Percentiles rank a stretch among this genome's conserved stretches.
Evolutionary conservation across 169 alveolate genomes (phyloP).

Genomic region (Eimeria necatrix): DNA sequence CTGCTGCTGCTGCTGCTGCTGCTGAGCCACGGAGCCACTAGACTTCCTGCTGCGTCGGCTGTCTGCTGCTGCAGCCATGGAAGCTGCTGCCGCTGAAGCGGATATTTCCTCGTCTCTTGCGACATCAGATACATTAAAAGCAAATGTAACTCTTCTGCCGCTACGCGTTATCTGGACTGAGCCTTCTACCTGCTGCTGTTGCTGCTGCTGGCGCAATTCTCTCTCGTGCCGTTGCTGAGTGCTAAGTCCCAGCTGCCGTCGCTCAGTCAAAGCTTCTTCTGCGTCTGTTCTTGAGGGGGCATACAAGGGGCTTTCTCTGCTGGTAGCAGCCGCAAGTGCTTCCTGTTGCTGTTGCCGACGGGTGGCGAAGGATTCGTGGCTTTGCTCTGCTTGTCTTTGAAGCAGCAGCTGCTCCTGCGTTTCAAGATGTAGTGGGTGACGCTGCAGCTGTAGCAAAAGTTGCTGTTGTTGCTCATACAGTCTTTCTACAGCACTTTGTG

Average conservation of each 20-base stretch:
- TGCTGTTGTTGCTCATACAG: too few species aligned
- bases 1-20: not conserved
- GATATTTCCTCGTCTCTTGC: not conserved
- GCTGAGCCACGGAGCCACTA: not conserved
- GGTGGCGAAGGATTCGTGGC: not conserved
- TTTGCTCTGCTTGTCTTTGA: not conserved
- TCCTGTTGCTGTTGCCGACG: not conserved
- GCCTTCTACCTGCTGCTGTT: slow-evolving; percentile 38
- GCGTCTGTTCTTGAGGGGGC: not conserved
- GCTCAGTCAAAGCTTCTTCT: too few species aligned
- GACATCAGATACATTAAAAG: not conserved
- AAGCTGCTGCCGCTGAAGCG: slow-evolving; percentile 24
- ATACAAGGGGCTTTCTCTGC: not conserved
- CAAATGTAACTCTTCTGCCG: not conserved
- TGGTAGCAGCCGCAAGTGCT: not conserved
- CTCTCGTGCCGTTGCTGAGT: too few species aligned
- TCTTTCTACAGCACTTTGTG: too few species aligned
- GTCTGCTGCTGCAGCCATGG: slow-evolving; percentile 42
- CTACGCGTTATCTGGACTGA: slow-evolving; percentile 54
- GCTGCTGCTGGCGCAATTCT: slow-evolving; percentile 1
- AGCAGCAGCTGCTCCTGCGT: not conserved
- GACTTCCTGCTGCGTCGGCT: not conserved
- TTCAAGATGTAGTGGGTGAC: too few species aligned
- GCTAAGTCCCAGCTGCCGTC: too few species aligned
- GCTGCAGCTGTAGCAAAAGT: too few species aligned